Conservation (phyloP, 1,139 yeast species). For the Kurtzmaniella natalensis region DNA sequence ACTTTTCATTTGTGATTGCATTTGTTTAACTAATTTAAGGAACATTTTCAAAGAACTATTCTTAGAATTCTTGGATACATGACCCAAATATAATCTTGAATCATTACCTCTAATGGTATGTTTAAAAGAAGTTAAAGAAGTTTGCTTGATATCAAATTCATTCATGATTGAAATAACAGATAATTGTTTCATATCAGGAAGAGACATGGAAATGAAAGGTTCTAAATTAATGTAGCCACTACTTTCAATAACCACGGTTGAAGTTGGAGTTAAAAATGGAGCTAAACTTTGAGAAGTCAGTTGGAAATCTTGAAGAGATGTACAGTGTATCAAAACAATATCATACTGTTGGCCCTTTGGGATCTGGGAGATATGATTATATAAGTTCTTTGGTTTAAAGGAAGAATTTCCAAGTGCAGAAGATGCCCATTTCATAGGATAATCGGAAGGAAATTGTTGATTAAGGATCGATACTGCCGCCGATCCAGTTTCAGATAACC, state of each 20-base stretch:
- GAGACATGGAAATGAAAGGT: slow-evolving; percentile 50
- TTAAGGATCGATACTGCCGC: slow-evolving; percentile 36
- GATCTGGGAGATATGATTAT: slow-evolving; percentile 15
- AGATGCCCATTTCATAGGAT: slow-evolving; percentile 9
- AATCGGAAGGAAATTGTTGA: slow-evolving; percentile 7
- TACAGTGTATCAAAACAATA: slow-evolving; percentile 31
- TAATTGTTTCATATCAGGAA: slow-evolving; percentile 28
- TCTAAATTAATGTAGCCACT: slow-evolving; percentile 70
- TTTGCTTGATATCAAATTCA: slow-evolving; percentile 55
- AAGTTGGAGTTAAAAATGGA: slow-evolving; percentile 25
- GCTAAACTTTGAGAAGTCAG: slow-evolving; percentile 21
- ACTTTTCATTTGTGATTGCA: slow-evolving; percentile 29
- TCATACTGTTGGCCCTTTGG: slow-evolving; percentile 22
- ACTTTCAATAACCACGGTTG: slow-evolving; percentile 60
- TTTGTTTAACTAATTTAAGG: slow-evolving; percentile 30
- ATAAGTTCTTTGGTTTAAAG: slow-evolving; percentile 18
- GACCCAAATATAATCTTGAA: slow-evolving; percentile 38
- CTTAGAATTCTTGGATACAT: slow-evolving; percentile 8
- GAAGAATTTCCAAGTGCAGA: background rate
- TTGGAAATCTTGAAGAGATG: slow-evolving; percentile 43
- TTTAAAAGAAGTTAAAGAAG: slow-evolving; percentile 19
- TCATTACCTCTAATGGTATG: slow-evolving; percentile 31
- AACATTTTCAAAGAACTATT: slow-evolving; percentile 22
- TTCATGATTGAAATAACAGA: slow-evolving; percentile 58
- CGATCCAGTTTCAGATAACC: slow-evolving; percentile 35